phyloP scores from a whole-genome alignment of 2,329 filamentous ascomycete species.

The Fusarium chuoi region DNA sequence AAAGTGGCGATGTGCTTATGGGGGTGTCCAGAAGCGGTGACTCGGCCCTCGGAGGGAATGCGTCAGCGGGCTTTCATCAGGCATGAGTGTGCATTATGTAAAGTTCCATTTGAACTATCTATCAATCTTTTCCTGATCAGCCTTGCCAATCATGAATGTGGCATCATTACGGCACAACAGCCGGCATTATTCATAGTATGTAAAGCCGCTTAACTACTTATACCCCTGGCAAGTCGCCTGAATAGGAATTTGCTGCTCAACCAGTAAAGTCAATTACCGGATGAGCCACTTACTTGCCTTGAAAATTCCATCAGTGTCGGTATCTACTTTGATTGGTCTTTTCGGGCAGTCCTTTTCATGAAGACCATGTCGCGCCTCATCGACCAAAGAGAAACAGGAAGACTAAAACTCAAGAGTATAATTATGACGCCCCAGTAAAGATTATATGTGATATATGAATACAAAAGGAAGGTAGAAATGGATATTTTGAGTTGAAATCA shows the following conservation, averaged over 20 bases:
- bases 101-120: background rate
- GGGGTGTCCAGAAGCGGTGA: background rate
- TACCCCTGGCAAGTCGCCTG: background rate
- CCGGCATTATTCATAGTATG: background rate
- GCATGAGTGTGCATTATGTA: background rate
- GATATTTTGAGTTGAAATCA: background rate
- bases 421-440: background rate
- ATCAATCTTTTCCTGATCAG: background rate
- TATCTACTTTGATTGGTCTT: background rate
- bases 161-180: background rate
- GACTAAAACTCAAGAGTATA: fast-evolving
- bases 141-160: background rate
- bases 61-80: background rate
- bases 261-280: fast-evolving
- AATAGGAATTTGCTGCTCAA: background rate
- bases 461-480: background rate
- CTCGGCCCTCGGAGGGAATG: background rate
- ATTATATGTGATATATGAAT: background rate
- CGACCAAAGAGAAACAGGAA: background rate
- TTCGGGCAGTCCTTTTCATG: fast-evolving
- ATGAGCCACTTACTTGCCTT: fast-evolving
- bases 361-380: background rate
- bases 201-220: background rate
- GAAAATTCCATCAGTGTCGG: fast-evolving
- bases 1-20: too few species aligned